A percentile compares a stretch with the other conserved stretches of the same genome.
Evolutionary conservation across 2,329 filamentous ascomycete genomes (phyloP).

Genomic region (Ophiostoma himal-ulmi): DNA sequence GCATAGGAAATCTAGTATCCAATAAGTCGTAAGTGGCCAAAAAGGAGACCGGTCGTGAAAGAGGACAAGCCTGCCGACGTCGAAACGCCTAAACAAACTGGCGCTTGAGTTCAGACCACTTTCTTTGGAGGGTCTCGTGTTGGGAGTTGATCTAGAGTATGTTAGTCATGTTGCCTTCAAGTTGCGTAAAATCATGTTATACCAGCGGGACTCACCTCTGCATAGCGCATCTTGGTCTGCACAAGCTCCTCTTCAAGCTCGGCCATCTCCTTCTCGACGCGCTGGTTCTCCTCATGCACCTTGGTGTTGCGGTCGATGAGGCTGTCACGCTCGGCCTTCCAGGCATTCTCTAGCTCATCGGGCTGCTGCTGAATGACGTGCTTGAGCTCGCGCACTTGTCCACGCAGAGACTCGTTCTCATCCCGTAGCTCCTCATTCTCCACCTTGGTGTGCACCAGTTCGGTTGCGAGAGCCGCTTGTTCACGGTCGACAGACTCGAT

Average conservation of each 20-base stretch:
- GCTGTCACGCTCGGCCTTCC: slow-evolving; percentile 80
- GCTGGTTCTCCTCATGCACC: slow-evolving; percentile 87
- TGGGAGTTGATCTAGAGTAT: slow-evolving; percentile 57
- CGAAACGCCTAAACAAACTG: slow-evolving; percentile 42
- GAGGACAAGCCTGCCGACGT: not conserved
- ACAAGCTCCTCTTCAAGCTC: slow-evolving; percentile 93
- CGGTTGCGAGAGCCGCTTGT: slow-evolving; percentile 83
- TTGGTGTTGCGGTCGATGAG: slow-evolving; percentile 89
- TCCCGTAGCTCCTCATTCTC: slow-evolving; percentile 87
- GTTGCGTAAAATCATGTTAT: not conserved
- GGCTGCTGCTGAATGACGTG: slow-evolving; percentile 86
- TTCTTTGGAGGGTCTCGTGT: slow-evolving; percentile 67
- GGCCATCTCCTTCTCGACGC: slow-evolving; percentile 78
- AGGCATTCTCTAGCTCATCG: slow-evolving; percentile 73
- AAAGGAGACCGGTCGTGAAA: not conserved
- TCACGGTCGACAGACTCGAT: slow-evolving; percentile 84
- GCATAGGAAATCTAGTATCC: slow-evolving; percentile 7
- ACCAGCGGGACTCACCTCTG: slow-evolving; percentile 63
- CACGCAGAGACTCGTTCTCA: slow-evolving; percentile 79
- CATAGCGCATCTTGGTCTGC: slow-evolving; percentile 88
- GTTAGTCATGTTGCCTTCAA: slow-evolving; percentile 14
- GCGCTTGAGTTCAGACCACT: slow-evolving; percentile 67
- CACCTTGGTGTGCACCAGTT: slow-evolving; percentile 86
- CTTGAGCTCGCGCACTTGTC: slow-evolving; percentile 78
- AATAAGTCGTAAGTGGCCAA: not conserved